Conservation (phyloP, 192 early-diverging fungal genomes). For the Rhizophagus clarus region DNA sequence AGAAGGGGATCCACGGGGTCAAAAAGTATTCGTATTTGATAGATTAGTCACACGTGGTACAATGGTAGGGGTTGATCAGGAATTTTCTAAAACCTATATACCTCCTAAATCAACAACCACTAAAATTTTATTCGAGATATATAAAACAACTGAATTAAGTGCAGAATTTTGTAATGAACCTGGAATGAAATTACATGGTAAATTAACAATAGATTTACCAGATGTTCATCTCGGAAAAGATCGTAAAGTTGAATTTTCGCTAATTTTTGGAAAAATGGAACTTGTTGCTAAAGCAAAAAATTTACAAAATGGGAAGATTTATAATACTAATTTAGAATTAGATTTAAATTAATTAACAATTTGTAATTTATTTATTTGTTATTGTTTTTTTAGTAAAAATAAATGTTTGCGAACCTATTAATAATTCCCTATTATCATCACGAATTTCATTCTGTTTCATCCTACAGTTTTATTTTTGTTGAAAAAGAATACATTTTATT, state of each 20-base stretch:
- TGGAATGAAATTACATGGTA: slow-evolving; percentile 5
- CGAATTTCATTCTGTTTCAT: too few species aligned
- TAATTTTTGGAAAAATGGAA: slow-evolving; percentile 20
- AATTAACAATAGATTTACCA: not conserved
- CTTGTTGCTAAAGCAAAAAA: slow-evolving; percentile 21
- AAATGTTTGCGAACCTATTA: too few species aligned
- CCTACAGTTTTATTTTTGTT: too few species aligned
- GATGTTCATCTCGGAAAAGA: not conserved
- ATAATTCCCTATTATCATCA: too few species aligned
- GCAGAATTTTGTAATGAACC: slow-evolving; percentile 17
- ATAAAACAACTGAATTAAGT: not conserved
- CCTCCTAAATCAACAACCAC: not conserved
- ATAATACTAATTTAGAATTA: not conserved
- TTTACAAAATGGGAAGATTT: not conserved
- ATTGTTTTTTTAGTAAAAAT: too few species aligned
- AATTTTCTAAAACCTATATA: not conserved
- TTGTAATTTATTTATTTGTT: too few species aligned
- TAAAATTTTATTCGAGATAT: slow-evolving; percentile 2
- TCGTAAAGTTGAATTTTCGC: not conserved
- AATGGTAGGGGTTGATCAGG: not conserved
- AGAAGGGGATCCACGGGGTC: not conserved
- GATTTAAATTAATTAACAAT: not conserved
- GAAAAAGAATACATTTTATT: too few species aligned
- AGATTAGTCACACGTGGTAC: not conserved
- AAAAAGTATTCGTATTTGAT: not conserved